Evolutionary conservation across 805 yeast species (phyloP), one percentile per base, ranked within the genome.

Genomic region (Nakazawaea ambrosiae): DNA sequence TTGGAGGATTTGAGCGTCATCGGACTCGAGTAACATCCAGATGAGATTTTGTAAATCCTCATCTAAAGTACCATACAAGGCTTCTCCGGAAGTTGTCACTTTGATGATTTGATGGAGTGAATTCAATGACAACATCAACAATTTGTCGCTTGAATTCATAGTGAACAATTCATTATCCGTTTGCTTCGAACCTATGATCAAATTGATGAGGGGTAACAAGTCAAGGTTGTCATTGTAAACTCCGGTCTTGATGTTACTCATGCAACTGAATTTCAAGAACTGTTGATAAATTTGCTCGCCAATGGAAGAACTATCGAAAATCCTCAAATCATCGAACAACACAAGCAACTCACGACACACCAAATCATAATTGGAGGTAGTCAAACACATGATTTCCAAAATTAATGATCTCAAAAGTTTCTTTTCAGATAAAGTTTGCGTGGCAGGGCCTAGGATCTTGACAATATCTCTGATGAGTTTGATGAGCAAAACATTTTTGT

Each of bases 401-500:
- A 57, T 43, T 20, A 66, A 54, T 54, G 55, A 66, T 43, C 41
- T 65, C 39, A 66, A 57, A 38, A 48, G 57, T 29, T 37, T 49
- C 38, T 56, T 61, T 43, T 53, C 39, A 4, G 42, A 37, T 2
- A 41, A 25, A 3, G 54, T 52, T 43, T 47, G 44, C 10, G 73
- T 49, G 40, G 65, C 69, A 2, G 90, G 90, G 1, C 90, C 89
- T 16, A 74, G 47, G 28, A 66, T 64, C 41, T 68, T 69, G 17
- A 77, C 58, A 4, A 79, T 40, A 4, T 66, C 53, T 40, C 68
- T 61, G 8, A 73, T 41, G 7, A 74, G 60, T 32, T 67, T 63
- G 0, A 68, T 62, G 7, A 78, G 49, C 0, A 66, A 58, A 1
- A 62, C 50, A 16, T 63, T 54, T 0, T 83, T 70, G 27, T 76